Evolutionary conservation across 78 protist species (phyloP).

Genomic region (Dictyostelium firmibasis): DNA sequence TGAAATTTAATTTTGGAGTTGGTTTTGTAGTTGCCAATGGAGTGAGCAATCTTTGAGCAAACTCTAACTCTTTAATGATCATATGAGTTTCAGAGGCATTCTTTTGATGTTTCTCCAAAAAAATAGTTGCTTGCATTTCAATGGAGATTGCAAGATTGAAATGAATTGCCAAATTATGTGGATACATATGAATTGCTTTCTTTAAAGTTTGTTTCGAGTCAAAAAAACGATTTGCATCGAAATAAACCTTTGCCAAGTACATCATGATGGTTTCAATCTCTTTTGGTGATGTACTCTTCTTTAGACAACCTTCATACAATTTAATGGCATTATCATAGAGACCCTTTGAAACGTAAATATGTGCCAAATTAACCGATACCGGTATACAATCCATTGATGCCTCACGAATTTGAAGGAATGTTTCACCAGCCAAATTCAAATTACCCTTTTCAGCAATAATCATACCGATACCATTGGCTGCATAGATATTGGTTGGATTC

Average conservation of each 20-base stretch:
- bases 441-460: conserved; percentile 78
- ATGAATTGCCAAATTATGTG: conserved; percentile 19
- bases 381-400: conserved; percentile 34
- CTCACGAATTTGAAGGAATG: conserved; percentile 78
- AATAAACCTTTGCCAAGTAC: conserved; percentile 78
- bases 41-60: conserved; percentile 7
- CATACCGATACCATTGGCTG: conserved; percentile 89
- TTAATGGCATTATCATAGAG: conserved; percentile 54
- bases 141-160: conserved; percentile 57
- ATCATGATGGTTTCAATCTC: conserved; percentile 21
- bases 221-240: not conserved
- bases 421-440: conserved; percentile 48
- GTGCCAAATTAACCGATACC: conserved; percentile 46
- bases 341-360: conserved; percentile 30
- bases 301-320: conserved; percentile 80
- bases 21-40: not conserved
- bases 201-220: conserved; percentile 74
- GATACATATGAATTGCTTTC: conserved; percentile 53
- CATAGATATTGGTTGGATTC: conserved; percentile 79
- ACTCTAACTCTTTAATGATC: not conserved
- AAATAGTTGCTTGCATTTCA: not conserved
- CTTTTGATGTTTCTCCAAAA: not conserved
- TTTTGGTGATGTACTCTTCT: conserved; percentile 31
- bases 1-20: conserved; percentile 6
- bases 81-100: not conserved